Percentiles rank a stretch among this genome's conserved stretches.
Evolutionary conservation across 495 filamentous ascomycete genomes (phyloP).

Genomic region (Penicillium roqueforti): DNA sequence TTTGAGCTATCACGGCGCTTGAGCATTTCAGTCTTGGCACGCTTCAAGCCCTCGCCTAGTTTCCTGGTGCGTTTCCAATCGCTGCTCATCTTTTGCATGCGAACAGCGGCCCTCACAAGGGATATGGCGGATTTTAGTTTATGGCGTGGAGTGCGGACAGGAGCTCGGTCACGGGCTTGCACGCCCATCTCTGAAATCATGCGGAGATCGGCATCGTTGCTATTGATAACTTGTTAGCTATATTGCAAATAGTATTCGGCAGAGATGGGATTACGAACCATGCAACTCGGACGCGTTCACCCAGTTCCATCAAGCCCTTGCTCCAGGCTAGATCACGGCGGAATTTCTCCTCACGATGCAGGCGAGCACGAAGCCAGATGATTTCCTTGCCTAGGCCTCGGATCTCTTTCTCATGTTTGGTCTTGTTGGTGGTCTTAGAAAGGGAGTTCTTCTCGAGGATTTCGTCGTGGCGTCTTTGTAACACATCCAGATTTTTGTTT

Average conservation of each 20-base stretch:
- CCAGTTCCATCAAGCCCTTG: conserved; percentile 80
- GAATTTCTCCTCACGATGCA: conserved; percentile 74
- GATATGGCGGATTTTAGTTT: conserved; percentile 49
- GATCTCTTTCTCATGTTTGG: conserved; percentile 73
- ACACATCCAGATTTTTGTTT: conserved; percentile 48
- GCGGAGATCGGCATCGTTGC: conserved; percentile 85
- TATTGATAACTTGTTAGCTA: conserved; percentile 35
- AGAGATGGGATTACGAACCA: conserved; percentile 62
- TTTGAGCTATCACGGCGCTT: conserved; percentile 38
- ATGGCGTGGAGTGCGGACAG: conserved; percentile 33
- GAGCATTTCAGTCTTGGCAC: conserved; percentile 43
- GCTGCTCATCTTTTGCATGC: conserved; percentile 51
- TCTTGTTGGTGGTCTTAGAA: conserved; percentile 42
- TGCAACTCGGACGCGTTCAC: conserved; percentile 62
- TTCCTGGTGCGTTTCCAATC: conserved; percentile 50
- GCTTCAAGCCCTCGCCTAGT: conserved; percentile 42
- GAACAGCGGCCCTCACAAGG: conserved; percentile 49
- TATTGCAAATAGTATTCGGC: conserved; percentile 7
- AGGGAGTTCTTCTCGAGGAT: conserved; percentile 42
- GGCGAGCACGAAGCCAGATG: conserved; percentile 75
- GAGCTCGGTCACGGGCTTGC: conserved; percentile 34
- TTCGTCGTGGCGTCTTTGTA: conserved; percentile 52
- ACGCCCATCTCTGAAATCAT: conserved; percentile 79
- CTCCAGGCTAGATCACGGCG: conserved; percentile 71
- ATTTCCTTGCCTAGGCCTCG: conserved; percentile 83